A percentile compares a stretch with the other conserved stretches of the same genome.
phyloP scores from a whole-genome alignment of 2,329 filamentous ascomycete species.

The Albophoma yamanashiensis region DNA sequence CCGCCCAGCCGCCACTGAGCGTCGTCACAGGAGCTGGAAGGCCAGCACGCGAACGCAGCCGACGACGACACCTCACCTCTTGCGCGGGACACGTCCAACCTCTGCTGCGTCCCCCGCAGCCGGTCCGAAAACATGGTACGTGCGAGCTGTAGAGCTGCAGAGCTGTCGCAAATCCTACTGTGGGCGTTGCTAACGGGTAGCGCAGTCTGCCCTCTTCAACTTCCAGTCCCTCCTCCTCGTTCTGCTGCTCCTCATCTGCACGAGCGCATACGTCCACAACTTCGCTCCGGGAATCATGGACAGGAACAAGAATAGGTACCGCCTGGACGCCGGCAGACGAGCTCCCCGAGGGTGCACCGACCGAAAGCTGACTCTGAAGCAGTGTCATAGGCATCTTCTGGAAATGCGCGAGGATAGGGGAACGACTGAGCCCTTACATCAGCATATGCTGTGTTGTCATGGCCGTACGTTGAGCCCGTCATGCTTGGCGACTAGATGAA shows the following conservation, averaged over 20 bases:
- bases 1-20: background rate
- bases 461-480: slow-evolving; percentile 51
- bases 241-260: slow-evolving; percentile 90
- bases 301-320: slow-evolving; percentile 81
- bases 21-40: slow-evolving; percentile 4
- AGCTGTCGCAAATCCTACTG: background rate
- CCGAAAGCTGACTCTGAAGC: background rate
- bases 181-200: background rate
- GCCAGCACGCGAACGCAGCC: slow-evolving; percentile 1
- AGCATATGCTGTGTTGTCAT: slow-evolving; percentile 88
- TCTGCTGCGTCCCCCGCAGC: background rate
- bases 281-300: slow-evolving; percentile 86
- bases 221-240: slow-evolving; percentile 95
- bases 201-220: slow-evolving; percentile 91
- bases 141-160: no score
- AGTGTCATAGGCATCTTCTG: slow-evolving; percentile 82
- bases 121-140: background rate
- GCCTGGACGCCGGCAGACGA: background rate
- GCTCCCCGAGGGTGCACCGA: background rate
- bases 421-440: slow-evolving; percentile 89
- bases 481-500: background rate
- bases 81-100: background rate
- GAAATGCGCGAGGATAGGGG: slow-evolving; percentile 89
- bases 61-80: background rate
- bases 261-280: slow-evolving; percentile 85